A percentile compares a stretch with the other conserved stretches of the same genome.
phyloP scores from a whole-genome alignment of 2,329 filamentous ascomycete species.

The Xylaria sp. region DNA sequence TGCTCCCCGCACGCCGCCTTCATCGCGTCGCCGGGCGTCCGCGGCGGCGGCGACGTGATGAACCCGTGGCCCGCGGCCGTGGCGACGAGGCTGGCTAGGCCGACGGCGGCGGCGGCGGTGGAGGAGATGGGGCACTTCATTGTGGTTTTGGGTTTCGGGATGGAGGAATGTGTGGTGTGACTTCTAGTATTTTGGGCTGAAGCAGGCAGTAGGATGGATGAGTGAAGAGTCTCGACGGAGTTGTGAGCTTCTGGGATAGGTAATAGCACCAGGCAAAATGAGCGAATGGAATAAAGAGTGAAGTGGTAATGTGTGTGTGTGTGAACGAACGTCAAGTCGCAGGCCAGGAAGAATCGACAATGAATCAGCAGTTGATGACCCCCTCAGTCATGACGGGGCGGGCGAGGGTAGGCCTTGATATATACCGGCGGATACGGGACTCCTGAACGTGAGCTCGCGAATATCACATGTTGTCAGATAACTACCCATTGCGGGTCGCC shows the following conservation, averaged over 20 bases:
- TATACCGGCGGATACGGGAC: neutral
- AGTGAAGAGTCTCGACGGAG: neutral
- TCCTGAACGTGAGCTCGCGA: neutral
- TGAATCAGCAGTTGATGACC: neutral
- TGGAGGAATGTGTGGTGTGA: neutral
- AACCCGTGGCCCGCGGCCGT: conserved; percentile 57
- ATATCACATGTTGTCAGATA: neutral
- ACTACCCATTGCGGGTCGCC: neutral
- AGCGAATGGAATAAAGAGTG: conserved; percentile 1
- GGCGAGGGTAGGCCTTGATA: neutral
- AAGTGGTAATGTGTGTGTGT: neutral
- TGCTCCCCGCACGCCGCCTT: conserved; percentile 55
- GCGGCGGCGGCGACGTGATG: conserved; percentile 50
- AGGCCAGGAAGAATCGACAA: conserved; percentile 4
- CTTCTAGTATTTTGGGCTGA: too few species aligned
- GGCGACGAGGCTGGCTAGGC: conserved; percentile 41
- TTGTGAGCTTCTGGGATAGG: neutral
- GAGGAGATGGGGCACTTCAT: conserved; percentile 23
- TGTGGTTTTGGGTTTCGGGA: too few species aligned
- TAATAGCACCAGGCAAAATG: conserved; percentile 6
- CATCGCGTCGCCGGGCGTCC: conserved; percentile 55
- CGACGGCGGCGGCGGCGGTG: conserved; percentile 14
- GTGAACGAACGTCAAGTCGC: conserved; percentile 6
- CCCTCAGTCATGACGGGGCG: neutral
- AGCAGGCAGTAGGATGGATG: too few species aligned